These are phyloP conservation scores for Coemansia sp. DNA, from an alignment of 192 early-diverging fungal species.

Conservation along the genomic window DNA sequence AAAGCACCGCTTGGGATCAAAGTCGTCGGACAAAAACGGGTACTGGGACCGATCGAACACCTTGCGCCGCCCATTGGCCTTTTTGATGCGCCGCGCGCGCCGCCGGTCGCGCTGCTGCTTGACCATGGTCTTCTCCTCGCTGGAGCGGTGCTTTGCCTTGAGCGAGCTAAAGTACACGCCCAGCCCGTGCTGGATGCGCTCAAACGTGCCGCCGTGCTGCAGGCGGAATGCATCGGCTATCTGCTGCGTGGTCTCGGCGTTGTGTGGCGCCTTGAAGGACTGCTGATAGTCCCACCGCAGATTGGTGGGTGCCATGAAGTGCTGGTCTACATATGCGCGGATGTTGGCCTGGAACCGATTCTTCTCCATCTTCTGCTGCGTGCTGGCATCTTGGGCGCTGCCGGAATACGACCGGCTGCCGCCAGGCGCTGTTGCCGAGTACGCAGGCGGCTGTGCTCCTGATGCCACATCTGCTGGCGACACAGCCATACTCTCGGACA, in stretches of 20 bases:
- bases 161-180: constrained; percentile 54
- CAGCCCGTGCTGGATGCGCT: constrained; percentile 52
- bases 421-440: background rate
- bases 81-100: constrained; percentile 44
- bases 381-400: background rate
- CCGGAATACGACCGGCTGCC: constrained; percentile 10
- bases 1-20: constrained; percentile 34
- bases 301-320: constrained; percentile 24
- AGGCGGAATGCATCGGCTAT: constrained; percentile 35
- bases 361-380: constrained; percentile 47
- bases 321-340: constrained; percentile 49
- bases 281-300: constrained; percentile 53
- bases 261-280: constrained; percentile 53
- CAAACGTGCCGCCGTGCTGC: constrained; percentile 27
- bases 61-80: constrained; percentile 43
- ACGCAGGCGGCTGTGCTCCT: background rate
- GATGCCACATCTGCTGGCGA: constrained; percentile 17
- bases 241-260: constrained; percentile 45
- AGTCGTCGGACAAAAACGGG: constrained; percentile 37
- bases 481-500: constrained; percentile 21
- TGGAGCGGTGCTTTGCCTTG: constrained; percentile 51
- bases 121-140: constrained; percentile 50
- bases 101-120: constrained; percentile 54
- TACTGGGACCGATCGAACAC: constrained; percentile 29
- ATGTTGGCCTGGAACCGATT: constrained; percentile 54